A percentile compares a stretch with the other conserved stretches of the same genome.
Evolutionary conservation across 1,284 basidiomycete genomes (phyloP).

Genomic region (Limonomyces culmigenus): DNA sequence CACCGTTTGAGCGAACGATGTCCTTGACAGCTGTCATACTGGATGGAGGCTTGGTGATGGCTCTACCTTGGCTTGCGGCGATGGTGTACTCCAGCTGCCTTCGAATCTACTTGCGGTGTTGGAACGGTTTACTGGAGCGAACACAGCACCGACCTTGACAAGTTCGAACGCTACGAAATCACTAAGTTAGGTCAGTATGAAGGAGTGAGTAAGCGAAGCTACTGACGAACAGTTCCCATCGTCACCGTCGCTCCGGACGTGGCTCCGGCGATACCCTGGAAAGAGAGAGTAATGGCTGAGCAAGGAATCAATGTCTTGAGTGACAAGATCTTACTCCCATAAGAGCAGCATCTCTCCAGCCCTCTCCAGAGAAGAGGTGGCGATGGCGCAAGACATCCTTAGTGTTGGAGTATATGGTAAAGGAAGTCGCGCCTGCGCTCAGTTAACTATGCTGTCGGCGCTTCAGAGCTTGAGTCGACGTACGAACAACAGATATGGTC

Average conservation of each 20-base stretch:
- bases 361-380: slow-evolving; percentile 38
- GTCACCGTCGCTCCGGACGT: slow-evolving; percentile 74
- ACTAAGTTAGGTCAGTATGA: slow-evolving; percentile 87
- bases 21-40: slow-evolving; percentile 62
- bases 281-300: slow-evolving; percentile 1
- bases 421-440: slow-evolving; percentile 62
- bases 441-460: slow-evolving; percentile 4
- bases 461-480: slow-evolving; percentile 18
- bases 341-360: slow-evolving; percentile 51
- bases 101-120: slow-evolving; percentile 38
- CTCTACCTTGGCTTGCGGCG: slow-evolving; percentile 57
- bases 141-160: too few relatives aligned
- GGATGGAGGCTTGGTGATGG: slow-evolving; percentile 48
- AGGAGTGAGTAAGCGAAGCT: slow-evolving; percentile 32
- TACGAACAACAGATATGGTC: slow-evolving; percentile 92
- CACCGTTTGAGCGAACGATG: slow-evolving; percentile 48
- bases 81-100: slow-evolving; percentile 92
- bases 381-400: slow-evolving; percentile 65
- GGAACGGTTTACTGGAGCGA: too few relatives aligned
- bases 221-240: slow-evolving; percentile 71
- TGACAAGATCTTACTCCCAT: slow-evolving; percentile 49
- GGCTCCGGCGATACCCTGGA: slow-evolving; percentile 32
- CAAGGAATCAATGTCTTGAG: slow-evolving; percentile 5
- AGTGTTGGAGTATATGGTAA: slow-evolving; percentile 85
- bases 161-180: background rate